phyloP scores from a whole-genome alignment of 768 basidiomycete species.

The Boletus eberwhitei region DNA sequence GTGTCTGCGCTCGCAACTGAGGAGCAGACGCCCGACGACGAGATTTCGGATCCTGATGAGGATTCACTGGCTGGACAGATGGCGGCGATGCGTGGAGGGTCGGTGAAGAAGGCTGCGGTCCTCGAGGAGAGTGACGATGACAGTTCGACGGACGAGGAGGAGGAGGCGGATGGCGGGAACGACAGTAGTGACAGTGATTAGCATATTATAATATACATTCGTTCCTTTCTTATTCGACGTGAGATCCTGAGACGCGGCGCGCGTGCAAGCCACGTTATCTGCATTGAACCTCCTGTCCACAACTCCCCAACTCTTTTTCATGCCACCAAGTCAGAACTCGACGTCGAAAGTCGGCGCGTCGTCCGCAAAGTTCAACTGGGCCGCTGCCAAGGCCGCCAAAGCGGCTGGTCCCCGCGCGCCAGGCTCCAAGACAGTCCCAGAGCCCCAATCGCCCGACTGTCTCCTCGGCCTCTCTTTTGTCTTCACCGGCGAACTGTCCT shows the following conservation, averaged over 20 bases:
- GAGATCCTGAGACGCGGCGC: neutral
- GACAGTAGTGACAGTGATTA: conserved; percentile 30
- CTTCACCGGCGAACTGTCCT: conserved; percentile 90
- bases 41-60: conserved; percentile 97
- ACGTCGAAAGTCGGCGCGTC: neutral
- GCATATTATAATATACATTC: neutral
- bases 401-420: conserved; percentile 53
- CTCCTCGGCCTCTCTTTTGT: conserved; percentile 87
- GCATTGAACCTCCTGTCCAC: neutral
- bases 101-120: conserved; percentile 62
- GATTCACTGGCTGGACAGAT: conserved; percentile 96
- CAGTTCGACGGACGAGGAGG: conserved; percentile 30
- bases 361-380: conserved; percentile 39
- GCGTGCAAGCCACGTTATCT: too few species aligned
- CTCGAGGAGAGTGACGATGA: conserved; percentile 33
- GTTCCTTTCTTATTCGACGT: neutral
- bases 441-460: conserved; percentile 75
- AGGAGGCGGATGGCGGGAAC: conserved; percentile 14
- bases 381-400: conserved; percentile 56
- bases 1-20: conserved; percentile 52
- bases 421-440: conserved; percentile 60
- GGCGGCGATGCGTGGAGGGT: conserved; percentile 89
- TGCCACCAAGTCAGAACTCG: conserved; percentile 1
- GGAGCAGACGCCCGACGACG: conserved; percentile 72
- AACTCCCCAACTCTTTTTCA: neutral